These are phyloP conservation scores for Fermentozyma sake DNA, from an alignment of 1,139 yeast genomes.

Conservation along the genomic window DNA sequence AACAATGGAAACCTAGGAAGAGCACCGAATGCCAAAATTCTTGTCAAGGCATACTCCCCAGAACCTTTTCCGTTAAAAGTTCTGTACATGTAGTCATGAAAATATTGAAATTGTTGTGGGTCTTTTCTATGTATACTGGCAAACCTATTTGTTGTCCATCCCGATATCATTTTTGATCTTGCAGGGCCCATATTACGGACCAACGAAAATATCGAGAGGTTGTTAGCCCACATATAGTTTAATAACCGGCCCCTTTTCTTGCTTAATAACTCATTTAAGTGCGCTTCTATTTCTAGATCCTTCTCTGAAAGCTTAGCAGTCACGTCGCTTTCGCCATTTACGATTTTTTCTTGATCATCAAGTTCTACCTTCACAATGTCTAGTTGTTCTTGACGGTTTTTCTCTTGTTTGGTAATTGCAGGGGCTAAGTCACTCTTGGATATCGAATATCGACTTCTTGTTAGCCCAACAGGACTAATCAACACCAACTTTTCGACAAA, in stretches of 20 bases:
- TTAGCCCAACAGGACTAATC: slow-evolving; percentile 46
- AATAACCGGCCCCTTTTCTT: slow-evolving; percentile 16
- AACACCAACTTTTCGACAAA: slow-evolving; percentile 38
- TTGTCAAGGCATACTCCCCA: slow-evolving; percentile 44
- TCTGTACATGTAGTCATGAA: slow-evolving; percentile 42
- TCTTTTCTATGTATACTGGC: slow-evolving; percentile 28
- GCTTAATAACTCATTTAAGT: slow-evolving; percentile 2
- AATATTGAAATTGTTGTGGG: slow-evolving; percentile 26
- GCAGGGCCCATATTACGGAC: slow-evolving; percentile 34
- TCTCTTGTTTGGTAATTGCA: slow-evolving; percentile 11
- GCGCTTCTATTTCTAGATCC: too few species aligned
- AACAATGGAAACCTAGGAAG: slow-evolving; percentile 40
- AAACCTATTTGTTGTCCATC: slow-evolving; percentile 43
- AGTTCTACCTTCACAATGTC: slow-evolving; percentile 6
- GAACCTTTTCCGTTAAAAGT: slow-evolving; percentile 39
- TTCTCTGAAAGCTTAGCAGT: slow-evolving; percentile 1
- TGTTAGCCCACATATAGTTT: slow-evolving; percentile 31
- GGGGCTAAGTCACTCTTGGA: slow-evolving; percentile 15
- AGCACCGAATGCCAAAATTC: slow-evolving; percentile 38
- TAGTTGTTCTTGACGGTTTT: slow-evolving; percentile 11
- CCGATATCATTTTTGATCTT: slow-evolving; percentile 32
- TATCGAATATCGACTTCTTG: slow-evolving; percentile 31
- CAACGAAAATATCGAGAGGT: slow-evolving; percentile 36
- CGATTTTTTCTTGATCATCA: slow-evolving; percentile 5
- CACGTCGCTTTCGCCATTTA: slow-evolving; percentile 3